phyloP scores from a whole-genome alignment of 495 filamentous ascomycete species.

The Trichodelitschia bisporula region DNA sequence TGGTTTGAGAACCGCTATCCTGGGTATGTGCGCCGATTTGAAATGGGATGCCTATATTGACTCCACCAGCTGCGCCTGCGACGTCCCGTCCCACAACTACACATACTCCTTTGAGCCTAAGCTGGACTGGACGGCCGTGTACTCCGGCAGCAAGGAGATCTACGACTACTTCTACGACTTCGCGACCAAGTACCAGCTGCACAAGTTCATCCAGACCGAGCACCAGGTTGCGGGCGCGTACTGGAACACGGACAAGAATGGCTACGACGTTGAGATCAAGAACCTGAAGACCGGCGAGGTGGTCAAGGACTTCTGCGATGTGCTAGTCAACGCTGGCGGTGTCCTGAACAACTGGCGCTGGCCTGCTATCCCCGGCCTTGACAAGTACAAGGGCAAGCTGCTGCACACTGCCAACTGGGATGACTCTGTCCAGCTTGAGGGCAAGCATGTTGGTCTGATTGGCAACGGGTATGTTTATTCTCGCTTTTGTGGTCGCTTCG shows the following conservation, averaged over 20 bases:
- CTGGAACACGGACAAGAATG: conserved; percentile 11
- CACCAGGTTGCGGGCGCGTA: conserved; percentile 8
- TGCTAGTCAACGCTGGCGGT: conserved; percentile 15
- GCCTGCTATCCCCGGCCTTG: conserved; percentile 9
- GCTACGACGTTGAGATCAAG: conserved; percentile 9
- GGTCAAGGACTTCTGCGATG: conserved; percentile 7
- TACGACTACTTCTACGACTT: conserved; percentile 11
- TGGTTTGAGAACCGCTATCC: conserved; percentile 1
- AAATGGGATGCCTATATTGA: conserved; percentile 13
- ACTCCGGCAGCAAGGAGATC: conserved; percentile 10
- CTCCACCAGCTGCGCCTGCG: conserved; percentile 3
- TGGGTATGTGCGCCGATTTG: conserved; percentile 10
- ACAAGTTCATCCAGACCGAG: conserved; percentile 11
- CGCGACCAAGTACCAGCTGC: conserved; percentile 12
- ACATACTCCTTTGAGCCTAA: conserved; percentile 15
- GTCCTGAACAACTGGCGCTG: conserved; percentile 13
- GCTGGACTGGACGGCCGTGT: conserved; percentile 12
- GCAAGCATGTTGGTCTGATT: conserved; percentile 31
- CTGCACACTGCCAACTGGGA: conserved; percentile 33
- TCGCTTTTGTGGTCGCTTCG: conserved; percentile 6
- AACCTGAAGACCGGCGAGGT: conserved; percentile 9
- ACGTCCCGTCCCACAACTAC: conserved; percentile 8
- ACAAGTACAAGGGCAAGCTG: conserved; percentile 8
- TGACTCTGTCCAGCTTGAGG: conserved; percentile 18
- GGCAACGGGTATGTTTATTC: conserved; percentile 17